phyloP scores from a whole-genome alignment of 805 yeast species.

The Candida sphagnicola region DNA sequence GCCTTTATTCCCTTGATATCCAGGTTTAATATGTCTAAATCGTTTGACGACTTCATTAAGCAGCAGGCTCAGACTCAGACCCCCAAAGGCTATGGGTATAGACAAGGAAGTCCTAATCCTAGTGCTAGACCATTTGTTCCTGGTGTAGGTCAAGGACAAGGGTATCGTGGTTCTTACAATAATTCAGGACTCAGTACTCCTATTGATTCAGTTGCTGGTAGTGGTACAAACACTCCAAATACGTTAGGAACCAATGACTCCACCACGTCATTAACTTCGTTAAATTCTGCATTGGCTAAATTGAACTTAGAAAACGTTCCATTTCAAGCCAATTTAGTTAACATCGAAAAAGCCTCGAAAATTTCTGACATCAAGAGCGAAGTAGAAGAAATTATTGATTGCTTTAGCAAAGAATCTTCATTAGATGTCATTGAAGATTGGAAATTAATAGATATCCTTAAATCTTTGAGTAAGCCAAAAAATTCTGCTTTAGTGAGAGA shows the following conservation, averaged over 20 bases:
- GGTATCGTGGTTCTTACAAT: slow-evolving; percentile 7
- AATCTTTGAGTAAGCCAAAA: slow-evolving; percentile 69
- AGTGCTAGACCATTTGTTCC: no score
- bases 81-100: slow-evolving; percentile 28
- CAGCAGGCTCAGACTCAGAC: slow-evolving; percentile 37
- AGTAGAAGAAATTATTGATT: slow-evolving; percentile 50
- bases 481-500: slow-evolving; percentile 74
- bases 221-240: slow-evolving; percentile 34
- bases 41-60: slow-evolving; percentile 52
- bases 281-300: slow-evolving; percentile 66
- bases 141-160: background rate
- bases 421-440: slow-evolving; percentile 51
- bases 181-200: slow-evolving; percentile 16
- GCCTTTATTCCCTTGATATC: slow-evolving; percentile 4
- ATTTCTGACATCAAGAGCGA: slow-evolving; percentile 54
- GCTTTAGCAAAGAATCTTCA: slow-evolving; percentile 40
- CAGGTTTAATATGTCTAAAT: slow-evolving; percentile 17
- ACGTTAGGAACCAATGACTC: slow-evolving; percentile 42
- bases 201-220: slow-evolving; percentile 25
- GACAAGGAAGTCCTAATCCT: slow-evolving; percentile 11
- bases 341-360: slow-evolving; percentile 48
- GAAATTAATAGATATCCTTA: slow-evolving; percentile 59
- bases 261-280: slow-evolving; percentile 68
- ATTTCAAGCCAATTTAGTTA: slow-evolving; percentile 52
- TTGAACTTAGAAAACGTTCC: slow-evolving; percentile 57